Conservation (phyloP, 495 filamentous ascomycete species). For the Podospora appendiculata region DNA sequence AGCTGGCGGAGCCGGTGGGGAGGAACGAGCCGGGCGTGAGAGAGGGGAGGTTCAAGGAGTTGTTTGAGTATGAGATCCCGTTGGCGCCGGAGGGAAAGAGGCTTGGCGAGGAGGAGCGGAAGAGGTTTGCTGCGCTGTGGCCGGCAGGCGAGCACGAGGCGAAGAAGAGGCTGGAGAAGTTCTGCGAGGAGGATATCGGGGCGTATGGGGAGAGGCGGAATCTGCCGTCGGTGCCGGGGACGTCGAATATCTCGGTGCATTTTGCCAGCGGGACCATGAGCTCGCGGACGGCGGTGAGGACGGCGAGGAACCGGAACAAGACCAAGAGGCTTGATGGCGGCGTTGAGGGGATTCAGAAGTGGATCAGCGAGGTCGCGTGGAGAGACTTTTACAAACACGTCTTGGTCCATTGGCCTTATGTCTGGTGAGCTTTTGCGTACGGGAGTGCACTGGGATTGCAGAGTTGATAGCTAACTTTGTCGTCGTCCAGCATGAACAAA, state of each 20-base stretch:
- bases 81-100: slow-evolving; percentile 55
- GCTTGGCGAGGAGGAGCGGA: slow-evolving; percentile 51
- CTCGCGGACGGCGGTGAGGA: slow-evolving; percentile 62
- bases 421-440: slow-evolving; percentile 54
- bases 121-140: slow-evolving; percentile 52
- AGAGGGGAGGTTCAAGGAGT: slow-evolving; percentile 33
- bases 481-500: slow-evolving; percentile 68
- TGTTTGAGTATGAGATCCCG: slow-evolving; percentile 64
- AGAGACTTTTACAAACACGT: slow-evolving; percentile 92
- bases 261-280: slow-evolving; percentile 71
- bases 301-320: slow-evolving; percentile 59
- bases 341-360: slow-evolving; percentile 56
- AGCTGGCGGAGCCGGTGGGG: slow-evolving; percentile 48
- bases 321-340: slow-evolving; percentile 64
- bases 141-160: slow-evolving; percentile 80
- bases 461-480: neutral
- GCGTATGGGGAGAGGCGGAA: slow-evolving; percentile 55
- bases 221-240: slow-evolving; percentile 52
- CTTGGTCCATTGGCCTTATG: slow-evolving; percentile 77
- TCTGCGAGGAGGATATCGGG: slow-evolving; percentile 56
- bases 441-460: too few relatives aligned
- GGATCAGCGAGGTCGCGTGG: slow-evolving; percentile 89
- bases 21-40: slow-evolving; percentile 53
- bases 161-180: slow-evolving; percentile 55
- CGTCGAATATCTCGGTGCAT: slow-evolving; percentile 72